phyloP scores from a whole-genome alignment of 2,329 filamentous ascomycete species.

The Dothideomycetes sp. region DNA sequence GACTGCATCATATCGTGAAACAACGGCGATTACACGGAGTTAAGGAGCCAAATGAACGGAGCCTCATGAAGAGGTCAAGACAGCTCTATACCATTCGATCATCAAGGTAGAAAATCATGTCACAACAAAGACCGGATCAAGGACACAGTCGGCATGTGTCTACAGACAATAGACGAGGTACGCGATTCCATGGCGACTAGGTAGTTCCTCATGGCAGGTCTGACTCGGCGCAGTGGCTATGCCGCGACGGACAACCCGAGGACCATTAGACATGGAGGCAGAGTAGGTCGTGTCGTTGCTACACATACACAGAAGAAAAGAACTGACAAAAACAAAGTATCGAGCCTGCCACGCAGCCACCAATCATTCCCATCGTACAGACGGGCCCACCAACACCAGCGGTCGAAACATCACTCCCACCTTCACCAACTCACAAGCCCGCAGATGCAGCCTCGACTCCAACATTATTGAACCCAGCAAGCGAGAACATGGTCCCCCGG shows the following conservation, averaged over 20 bases:
- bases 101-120: background rate
- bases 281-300: constrained; percentile 36
- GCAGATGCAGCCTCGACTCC: constrained; percentile 5
- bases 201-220: constrained; percentile 2
- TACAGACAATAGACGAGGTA: constrained; percentile 4
- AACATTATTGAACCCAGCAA: constrained; percentile 11
- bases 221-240: constrained; percentile 46
- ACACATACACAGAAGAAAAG: background rate
- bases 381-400: constrained; percentile 12
- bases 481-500: constrained; percentile 17
- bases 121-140: constrained; percentile 4
- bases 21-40: no score
- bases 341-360: background rate
- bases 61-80: no score
- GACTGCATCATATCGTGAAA: no score
- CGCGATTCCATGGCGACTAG: background rate
- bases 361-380: background rate
- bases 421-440: constrained; percentile 11
- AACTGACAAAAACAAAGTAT: background rate
- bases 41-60: no score
- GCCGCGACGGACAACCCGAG: constrained; percentile 63
- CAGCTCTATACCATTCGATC: no score
- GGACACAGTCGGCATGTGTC: constrained; percentile 1
- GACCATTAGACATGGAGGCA: constrained; percentile 69
- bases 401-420: constrained; percentile 21